These are phyloP conservation scores for Jimgerdemannia lactiflua DNA, from an alignment of 192 early-diverging fungal species.

Conservation along the genomic window DNA sequence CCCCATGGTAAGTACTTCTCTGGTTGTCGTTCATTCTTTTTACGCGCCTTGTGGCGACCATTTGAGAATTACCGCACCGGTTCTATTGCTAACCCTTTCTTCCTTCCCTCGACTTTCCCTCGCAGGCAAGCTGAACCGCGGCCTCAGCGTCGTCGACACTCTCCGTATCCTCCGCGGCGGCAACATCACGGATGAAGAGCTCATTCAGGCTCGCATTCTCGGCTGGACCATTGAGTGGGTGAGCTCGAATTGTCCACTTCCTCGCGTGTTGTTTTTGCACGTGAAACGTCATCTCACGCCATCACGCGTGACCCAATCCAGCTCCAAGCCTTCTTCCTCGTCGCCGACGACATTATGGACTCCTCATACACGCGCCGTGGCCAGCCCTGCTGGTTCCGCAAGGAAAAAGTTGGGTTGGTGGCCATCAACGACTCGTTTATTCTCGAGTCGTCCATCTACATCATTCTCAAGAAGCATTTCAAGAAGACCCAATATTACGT, in stretches of 20 bases:
- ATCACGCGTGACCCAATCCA: not conserved
- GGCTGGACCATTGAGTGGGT: slow-evolving; percentile 97
- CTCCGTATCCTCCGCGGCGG: slow-evolving; percentile 77
- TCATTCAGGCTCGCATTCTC: slow-evolving; percentile 82
- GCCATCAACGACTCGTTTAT: slow-evolving; percentile 98
- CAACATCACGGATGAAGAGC: slow-evolving; percentile 71
- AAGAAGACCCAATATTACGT: slow-evolving; percentile 79
- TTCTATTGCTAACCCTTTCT: not conserved
- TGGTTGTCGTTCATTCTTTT: not conserved
- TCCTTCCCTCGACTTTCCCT: not conserved
- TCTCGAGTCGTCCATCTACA: slow-evolving; percentile 89
- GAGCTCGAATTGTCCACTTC: slow-evolving; percentile 16
- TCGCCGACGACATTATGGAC: slow-evolving; percentile 99
- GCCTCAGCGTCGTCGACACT: slow-evolving; percentile 91
- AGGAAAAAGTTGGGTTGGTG: slow-evolving; percentile 77
- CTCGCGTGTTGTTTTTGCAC: not conserved
- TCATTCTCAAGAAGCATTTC: slow-evolving; percentile 95
- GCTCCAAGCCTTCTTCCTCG: slow-evolving; percentile 98
- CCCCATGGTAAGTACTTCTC: slow-evolving; percentile 48
- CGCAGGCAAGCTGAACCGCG: slow-evolving; percentile 97
- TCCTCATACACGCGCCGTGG: slow-evolving; percentile 92
- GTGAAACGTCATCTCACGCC: not conserved
- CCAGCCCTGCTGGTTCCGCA: slow-evolving; percentile 95
- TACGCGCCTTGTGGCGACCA: not conserved
- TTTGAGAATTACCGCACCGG: not conserved